Evolutionary conservation across 345 rosid genomes (phyloP), one percentile per base, ranked within the genome.

Genomic region (Hirschfeldia incana): DNA sequence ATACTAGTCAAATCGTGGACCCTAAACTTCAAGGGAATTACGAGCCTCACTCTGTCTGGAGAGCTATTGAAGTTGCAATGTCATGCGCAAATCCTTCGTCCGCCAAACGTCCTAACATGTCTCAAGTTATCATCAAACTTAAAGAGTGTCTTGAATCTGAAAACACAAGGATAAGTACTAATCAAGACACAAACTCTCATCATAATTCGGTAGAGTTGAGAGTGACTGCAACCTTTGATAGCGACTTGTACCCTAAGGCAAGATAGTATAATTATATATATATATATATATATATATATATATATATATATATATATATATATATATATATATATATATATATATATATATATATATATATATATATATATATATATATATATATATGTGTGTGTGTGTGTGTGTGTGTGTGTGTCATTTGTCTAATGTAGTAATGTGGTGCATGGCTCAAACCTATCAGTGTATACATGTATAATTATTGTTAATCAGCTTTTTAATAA

Each of bases 1-100:
- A 86, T 64, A 71, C 81, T 5, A 72, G 34, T 26, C 61, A 37
- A 2, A 77, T 81, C 1, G 57, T 86, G 27, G 91, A 87, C 84
- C 89, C 85, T 11, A 82, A 77, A 67, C 70, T 87, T 58, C 16
- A 61, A 2, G 85, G 83, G 0, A 64, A 79, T 5, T 63, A 81
- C 12, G 80, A 86, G 4, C 26, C 21, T 0, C 73, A 62, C 49
- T 86, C 85, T 21, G 72, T 73, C 0, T 86, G 88, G 91, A 86
- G 55, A 72, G 77, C 65, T 4, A 68, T 85, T 30, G 85, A 89
- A 78, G 46, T 84, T 12, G 89, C 90, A 67, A 76, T 84, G 88
- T 60, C 86, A 37, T 85, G 88, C 29, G 73, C 82, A 12, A 76
- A 76, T 60, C 53, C 70, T 44, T 58, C 68, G 21, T 58, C 81